Evolutionary conservation across 345 rosid genomes (phyloP).

Genomic region (Arabidopsis arenosa): DNA sequence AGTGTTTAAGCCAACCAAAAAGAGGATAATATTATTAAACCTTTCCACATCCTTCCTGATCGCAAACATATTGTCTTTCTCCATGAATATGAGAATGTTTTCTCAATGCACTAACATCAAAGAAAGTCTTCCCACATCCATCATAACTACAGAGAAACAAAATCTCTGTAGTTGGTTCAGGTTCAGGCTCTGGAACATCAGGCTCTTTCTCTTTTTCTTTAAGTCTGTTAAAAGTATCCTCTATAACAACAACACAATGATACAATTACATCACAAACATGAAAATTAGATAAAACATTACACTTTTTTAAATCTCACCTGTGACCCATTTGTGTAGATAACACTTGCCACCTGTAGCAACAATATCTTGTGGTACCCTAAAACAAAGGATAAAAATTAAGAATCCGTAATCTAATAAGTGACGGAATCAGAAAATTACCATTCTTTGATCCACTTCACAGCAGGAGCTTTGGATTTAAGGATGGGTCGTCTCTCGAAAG

Average conservation of each 20-base stretch:
- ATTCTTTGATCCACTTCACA: slow-evolving; percentile 82
- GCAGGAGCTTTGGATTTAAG: slow-evolving; percentile 74
- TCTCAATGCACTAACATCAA: slow-evolving; percentile 92
- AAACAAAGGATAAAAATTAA: neutral
- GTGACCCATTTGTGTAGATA: slow-evolving; percentile 83
- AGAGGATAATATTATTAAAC: slow-evolving; percentile 42
- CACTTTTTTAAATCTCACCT: slow-evolving; percentile 48
- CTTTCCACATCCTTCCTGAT: slow-evolving; percentile 85
- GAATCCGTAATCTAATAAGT: neutral
- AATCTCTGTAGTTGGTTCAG: slow-evolving; percentile 95
- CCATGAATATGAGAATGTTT: slow-evolving; percentile 99
- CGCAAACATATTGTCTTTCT: slow-evolving; percentile 87
- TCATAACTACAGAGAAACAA: slow-evolving; percentile 95
- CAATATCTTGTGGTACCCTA: slow-evolving; percentile 99
- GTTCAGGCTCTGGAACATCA: slow-evolving; percentile 78
- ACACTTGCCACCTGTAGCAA: slow-evolving; percentile 94
- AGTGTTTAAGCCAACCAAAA: neutral
- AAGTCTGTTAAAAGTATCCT: slow-evolving; percentile 68
- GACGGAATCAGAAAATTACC: slow-evolving; percentile 51
- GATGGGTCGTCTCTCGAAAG: slow-evolving; percentile 80
- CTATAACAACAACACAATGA: slow-evolving; percentile 42
- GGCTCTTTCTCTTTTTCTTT: slow-evolving; percentile 75
- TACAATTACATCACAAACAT: neutral
- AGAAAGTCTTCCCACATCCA: slow-evolving; percentile 92
- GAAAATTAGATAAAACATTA: neutral